Evolutionary conservation across 1,139 yeast species (phyloP).

Genomic region (Ogataea hybrid): DNA sequence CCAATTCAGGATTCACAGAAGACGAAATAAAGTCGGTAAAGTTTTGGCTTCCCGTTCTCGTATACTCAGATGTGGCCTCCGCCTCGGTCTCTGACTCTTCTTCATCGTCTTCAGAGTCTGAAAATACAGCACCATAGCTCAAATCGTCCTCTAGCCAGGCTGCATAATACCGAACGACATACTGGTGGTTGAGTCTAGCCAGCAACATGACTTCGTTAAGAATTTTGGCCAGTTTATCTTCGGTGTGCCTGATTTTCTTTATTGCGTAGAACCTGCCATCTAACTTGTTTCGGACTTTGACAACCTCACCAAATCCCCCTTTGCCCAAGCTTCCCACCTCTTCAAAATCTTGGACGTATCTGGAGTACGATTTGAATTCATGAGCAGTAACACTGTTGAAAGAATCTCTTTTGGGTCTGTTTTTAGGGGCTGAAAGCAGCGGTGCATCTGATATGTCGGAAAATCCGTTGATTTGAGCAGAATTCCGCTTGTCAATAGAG

Average conservation of each 20-base stretch:
- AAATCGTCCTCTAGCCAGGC: slow-evolving; percentile 89
- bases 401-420: slow-evolving; percentile 26
- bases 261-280: slow-evolving; percentile 96
- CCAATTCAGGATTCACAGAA: slow-evolving; percentile 59
- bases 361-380: slow-evolving; percentile 38
- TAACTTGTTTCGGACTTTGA: slow-evolving; percentile 85
- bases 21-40: slow-evolving; percentile 63
- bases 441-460: slow-evolving; percentile 23
- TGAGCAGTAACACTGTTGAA: slow-evolving; percentile 23
- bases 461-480: slow-evolving; percentile 18
- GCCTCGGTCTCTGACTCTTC: slow-evolving; percentile 28
- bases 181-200: slow-evolving; percentile 90
- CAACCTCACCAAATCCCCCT: slow-evolving; percentile 98
- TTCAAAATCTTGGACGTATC: slow-evolving; percentile 84
- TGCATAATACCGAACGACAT: slow-evolving; percentile 92
- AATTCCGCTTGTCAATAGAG: slow-evolving; percentile 1
- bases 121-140: slow-evolving; percentile 20
- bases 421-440: slow-evolving; percentile 9
- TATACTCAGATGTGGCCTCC: slow-evolving; percentile 23
- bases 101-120: slow-evolving; percentile 21
- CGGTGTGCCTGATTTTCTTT: slow-evolving; percentile 83
- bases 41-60: slow-evolving; percentile 32
- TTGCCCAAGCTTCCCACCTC: slow-evolving; percentile 90
- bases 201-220: slow-evolving; percentile 88
- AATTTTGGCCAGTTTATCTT: slow-evolving; percentile 74